Base-by-base conservation (phyloP, 441 rosid species). In the Pelargonium fulgidum region DNA sequence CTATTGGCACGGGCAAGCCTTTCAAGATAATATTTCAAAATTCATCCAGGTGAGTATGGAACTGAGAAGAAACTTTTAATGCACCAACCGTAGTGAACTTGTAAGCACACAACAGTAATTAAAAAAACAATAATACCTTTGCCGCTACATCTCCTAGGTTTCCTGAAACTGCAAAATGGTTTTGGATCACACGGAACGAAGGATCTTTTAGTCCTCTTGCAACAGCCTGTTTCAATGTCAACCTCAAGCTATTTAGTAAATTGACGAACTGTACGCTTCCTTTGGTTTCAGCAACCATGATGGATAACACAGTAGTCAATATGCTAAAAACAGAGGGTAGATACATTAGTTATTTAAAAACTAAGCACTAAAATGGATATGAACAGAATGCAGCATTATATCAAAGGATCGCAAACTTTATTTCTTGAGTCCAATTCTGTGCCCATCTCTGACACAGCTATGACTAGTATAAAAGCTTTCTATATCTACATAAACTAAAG, bases 201-300 rank as follows among this genome's bases (percentile, higher is more conserved):
- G 99, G 99, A 78, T 93, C 97, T 84, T 88, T 91, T 66, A 93
- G 80, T 68, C 99, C 99, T 77, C 93, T 87, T 65, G 95, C 99
- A 36, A 93, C 92, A 72, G 99, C 97, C 99, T 93, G 79, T 48
- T 78, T 36, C 71, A 75, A 74, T 62, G 61, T 33, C 29, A 62
- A 69, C 36, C 50, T 62, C 68, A 63, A 69, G 75, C 6, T 59
- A 67, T 56, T 70, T 39, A 66, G 47, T 52, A 16, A 12, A 73
- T 13, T 36, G 11, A 9, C 52, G 1, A 33, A 56, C 62, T 17
- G 61, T 63, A 64, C 56, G 17, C 59, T 52, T 52, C 20, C 17
- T 52, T 52, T 33, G 39, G 14, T 58, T 64, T 48, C 66, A 76
- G 52, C 65, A 52, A 66, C 24, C 42, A 71, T 8, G 11, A 44